phyloP scores from a whole-genome alignment of 371 early-diverging fungal genomes.

The Rhizopus sp. region DNA sequence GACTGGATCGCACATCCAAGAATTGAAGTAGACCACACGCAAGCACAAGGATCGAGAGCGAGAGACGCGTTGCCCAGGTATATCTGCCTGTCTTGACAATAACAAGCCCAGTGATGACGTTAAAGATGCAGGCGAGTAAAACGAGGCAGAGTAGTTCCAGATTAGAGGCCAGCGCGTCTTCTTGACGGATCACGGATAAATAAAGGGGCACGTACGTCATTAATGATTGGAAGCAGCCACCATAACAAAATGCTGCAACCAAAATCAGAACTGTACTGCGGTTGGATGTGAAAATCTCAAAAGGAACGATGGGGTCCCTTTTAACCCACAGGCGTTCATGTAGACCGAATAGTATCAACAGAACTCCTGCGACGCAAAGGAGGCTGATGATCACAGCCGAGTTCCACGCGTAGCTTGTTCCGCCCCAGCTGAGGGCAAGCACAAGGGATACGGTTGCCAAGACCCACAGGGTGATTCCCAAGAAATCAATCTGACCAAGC shows the following conservation, averaged over 20 bases:
- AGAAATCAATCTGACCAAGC: slow-evolving; percentile 22
- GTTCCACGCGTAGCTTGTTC: slow-evolving; percentile 48
- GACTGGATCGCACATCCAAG: slow-evolving; percentile 28
- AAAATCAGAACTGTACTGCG: slow-evolving; percentile 53
- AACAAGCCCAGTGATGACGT: slow-evolving; percentile 34
- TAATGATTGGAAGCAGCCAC: slow-evolving; percentile 45
- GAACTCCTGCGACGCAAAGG: slow-evolving; percentile 41
- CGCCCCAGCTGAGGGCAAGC: slow-evolving; percentile 44
- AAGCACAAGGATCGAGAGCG: slow-evolving; percentile 28
- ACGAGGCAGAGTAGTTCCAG: slow-evolving; percentile 42
- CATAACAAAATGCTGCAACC: slow-evolving; percentile 39
- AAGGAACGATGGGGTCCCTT: slow-evolving; percentile 53
- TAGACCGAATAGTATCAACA: slow-evolving; percentile 37
- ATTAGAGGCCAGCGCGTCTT: slow-evolving; percentile 38
- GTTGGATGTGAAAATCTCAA: slow-evolving; percentile 42
- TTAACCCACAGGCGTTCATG: slow-evolving; percentile 45
- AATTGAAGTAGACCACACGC: slow-evolving; percentile 36
- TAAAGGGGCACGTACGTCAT: slow-evolving; percentile 49
- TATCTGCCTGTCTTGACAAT: slow-evolving; percentile 43
- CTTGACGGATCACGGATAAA: slow-evolving; percentile 36
- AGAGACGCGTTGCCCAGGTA: slow-evolving; percentile 39
- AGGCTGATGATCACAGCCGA: slow-evolving; percentile 50
- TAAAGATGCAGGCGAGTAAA: slow-evolving; percentile 42
- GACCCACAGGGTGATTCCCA: slow-evolving; percentile 36
- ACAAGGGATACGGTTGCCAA: slow-evolving; percentile 32